Conservation (phyloP, 2,329 filamentous ascomycete species). For the Chalara sp. region DNA sequence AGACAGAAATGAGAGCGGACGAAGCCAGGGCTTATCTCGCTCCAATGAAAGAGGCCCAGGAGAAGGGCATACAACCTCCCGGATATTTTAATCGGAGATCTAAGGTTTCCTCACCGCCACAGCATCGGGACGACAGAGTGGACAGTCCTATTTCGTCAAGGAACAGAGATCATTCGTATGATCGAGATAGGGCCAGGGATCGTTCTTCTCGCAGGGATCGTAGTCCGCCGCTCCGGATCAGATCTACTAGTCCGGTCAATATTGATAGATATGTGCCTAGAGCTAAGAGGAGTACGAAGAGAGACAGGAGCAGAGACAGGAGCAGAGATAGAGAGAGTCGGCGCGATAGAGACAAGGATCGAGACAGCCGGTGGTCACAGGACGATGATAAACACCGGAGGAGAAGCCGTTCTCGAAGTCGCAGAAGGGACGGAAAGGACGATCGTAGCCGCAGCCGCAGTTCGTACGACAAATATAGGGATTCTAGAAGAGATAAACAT, state of each 20-base stretch:
- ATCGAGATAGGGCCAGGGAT: constrained; percentile 19
- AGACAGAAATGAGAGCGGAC: constrained; percentile 54
- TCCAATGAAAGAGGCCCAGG: constrained; percentile 52
- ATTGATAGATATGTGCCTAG: constrained; percentile 29
- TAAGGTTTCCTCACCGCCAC: constrained; percentile 11
- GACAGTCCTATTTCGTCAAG: constrained; percentile 18
- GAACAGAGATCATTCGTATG: constrained; percentile 25
- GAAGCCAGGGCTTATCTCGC: constrained; percentile 60
- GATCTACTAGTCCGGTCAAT: constrained; percentile 25
- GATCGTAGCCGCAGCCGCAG: constrained; percentile 5
- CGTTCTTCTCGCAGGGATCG: constrained; percentile 11
- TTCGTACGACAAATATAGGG: constrained; percentile 4
- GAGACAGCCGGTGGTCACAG: constrained; percentile 1
- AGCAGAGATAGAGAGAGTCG: constrained; percentile 12
- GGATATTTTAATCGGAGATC: constrained; percentile 26
- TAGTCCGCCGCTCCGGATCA: constrained; percentile 14
- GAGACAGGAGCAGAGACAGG: constrained; percentile 10
- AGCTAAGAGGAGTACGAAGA: constrained; percentile 16
- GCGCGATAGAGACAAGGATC: constrained; percentile 5
- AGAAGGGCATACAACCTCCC: constrained; percentile 50
- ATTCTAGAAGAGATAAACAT: constrained; percentile 10
- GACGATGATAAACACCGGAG: constrained; percentile 5
- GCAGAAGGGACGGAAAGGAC: constrained; percentile 7
- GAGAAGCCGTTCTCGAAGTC: constrained; percentile 9
- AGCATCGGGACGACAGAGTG: constrained; percentile 12